Evolutionary conservation across 352 stramenopile species (phyloP).

Genomic region (Phytophthora nicotianae): DNA sequence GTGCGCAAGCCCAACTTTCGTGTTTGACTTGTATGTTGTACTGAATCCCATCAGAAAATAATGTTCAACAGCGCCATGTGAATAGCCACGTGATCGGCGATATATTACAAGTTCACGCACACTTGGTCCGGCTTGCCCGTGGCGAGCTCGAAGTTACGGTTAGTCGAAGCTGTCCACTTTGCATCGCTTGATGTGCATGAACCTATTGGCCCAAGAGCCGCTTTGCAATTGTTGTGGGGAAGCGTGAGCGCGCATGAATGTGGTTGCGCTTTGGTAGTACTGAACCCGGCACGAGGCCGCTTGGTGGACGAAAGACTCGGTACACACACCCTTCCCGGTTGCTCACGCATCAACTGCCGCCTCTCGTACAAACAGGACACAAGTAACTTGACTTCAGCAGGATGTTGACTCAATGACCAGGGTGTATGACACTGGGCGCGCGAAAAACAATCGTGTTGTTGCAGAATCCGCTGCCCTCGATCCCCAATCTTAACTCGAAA

Average conservation of each 20-base stretch:
- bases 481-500: constrained; percentile 11
- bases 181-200: constrained; percentile 8
- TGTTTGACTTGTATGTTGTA: constrained; percentile 16
- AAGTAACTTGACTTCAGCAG: background rate
- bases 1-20: constrained; percentile 9
- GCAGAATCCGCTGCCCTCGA: constrained; percentile 15
- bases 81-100: constrained; percentile 31
- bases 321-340: constrained; percentile 1
- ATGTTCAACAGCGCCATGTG: constrained; percentile 34
- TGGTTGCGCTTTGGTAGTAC: background rate
- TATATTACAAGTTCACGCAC: background rate
- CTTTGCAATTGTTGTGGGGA: background rate
- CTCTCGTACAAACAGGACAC: constrained; percentile 2
- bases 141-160: constrained; percentile 14
- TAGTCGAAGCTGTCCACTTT: constrained; percentile 35
- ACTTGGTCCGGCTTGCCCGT: constrained; percentile 16
- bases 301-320: background rate
- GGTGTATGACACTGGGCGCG: constrained; percentile 19
- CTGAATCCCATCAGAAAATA: constrained; percentile 17
- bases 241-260: background rate
- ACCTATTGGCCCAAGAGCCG: constrained; percentile 9
- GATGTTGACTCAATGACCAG: constrained; percentile 21
- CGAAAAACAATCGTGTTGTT: constrained; percentile 19
- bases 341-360: constrained; percentile 11
- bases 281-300: background rate